Percentiles rank a stretch among this genome's conserved stretches.
phyloP scores from a whole-genome alignment of 768 basidiomycete genomes.

The Boletus rubroflammeus region DNA sequence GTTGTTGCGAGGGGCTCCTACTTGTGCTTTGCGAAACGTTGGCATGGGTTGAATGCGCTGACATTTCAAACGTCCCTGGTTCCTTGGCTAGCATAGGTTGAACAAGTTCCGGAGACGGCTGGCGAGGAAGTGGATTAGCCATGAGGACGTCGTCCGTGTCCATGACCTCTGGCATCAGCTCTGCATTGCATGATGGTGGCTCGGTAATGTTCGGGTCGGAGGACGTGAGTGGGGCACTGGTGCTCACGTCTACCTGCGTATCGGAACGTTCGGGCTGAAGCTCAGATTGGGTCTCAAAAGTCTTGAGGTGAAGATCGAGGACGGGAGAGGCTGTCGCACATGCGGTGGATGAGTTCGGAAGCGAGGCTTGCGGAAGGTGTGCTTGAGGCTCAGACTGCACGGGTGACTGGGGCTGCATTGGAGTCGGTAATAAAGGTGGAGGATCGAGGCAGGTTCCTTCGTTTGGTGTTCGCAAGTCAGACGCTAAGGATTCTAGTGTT shows the following conservation, averaged over 20 bases:
- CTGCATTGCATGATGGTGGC: background rate
- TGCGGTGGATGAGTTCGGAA: background rate
- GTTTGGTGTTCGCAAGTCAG: background rate
- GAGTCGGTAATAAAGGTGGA: background rate
- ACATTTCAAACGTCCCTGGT: background rate
- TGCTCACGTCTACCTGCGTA: background rate
- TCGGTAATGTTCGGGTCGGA: constrained; percentile 1
- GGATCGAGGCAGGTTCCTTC: background rate
- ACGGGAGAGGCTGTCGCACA: constrained; percentile 4
- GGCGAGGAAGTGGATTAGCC: background rate
- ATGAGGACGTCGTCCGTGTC: background rate
- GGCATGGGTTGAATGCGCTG: background rate
- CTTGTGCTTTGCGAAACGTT: constrained; percentile 3
- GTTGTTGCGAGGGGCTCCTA: constrained; percentile 15
- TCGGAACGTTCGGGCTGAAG: background rate
- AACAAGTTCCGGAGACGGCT: constrained; percentile 2
- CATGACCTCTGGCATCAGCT: background rate
- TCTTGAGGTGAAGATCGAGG: constrained; percentile 2
- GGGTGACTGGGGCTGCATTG: background rate
- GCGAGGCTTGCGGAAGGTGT: background rate
- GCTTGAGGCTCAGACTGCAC: background rate
- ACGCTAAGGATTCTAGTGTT: background rate
- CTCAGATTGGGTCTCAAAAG: background rate
- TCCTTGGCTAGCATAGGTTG: background rate
- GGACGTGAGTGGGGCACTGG: background rate